A percentile compares a stretch with the other conserved stretches of the same genome.
Conservation (phyloP, 352 stramenopile species). For the Peronosclerospora sorghi region DNA sequence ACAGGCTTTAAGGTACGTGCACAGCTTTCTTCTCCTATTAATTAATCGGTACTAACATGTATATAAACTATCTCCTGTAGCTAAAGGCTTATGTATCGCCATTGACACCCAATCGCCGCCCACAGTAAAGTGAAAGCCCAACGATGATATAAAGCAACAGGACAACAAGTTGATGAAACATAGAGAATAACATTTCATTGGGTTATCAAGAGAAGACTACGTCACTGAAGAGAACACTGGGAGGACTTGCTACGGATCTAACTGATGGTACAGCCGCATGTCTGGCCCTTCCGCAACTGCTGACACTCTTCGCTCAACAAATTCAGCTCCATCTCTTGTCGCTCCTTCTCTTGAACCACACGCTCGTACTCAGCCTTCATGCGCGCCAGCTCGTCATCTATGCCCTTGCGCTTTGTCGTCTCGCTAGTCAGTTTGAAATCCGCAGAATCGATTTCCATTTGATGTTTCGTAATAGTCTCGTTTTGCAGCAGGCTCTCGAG, state of each 20-base stretch:
- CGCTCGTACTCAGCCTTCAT: slow-evolving; percentile 62
- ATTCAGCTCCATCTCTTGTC: slow-evolving; percentile 67
- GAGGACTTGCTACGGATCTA: slow-evolving; percentile 16
- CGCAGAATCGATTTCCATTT: slow-evolving; percentile 66
- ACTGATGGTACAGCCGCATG: slow-evolving; percentile 57
- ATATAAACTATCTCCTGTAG: slow-evolving; percentile 15
- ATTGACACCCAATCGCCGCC: slow-evolving; percentile 46
- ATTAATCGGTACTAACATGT: background rate
- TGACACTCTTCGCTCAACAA: slow-evolving; percentile 70
- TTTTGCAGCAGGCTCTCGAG: slow-evolving; percentile 59
- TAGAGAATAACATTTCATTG: too few species aligned
- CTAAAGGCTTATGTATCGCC: slow-evolving; percentile 81
- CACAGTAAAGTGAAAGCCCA: slow-evolving; percentile 18
- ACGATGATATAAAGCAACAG: too few species aligned
- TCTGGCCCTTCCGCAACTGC: slow-evolving; percentile 57
- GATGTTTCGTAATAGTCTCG: slow-evolving; percentile 49
- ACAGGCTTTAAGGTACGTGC: slow-evolving; percentile 79
- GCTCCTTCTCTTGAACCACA: slow-evolving; percentile 74
- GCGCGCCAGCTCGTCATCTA: slow-evolving; percentile 43
- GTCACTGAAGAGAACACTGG: too few species aligned
- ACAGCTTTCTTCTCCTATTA: background rate
- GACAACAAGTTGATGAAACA: too few species aligned
- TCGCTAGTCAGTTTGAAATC: slow-evolving; percentile 55
- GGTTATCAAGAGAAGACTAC: too few species aligned
- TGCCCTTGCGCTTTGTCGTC: slow-evolving; percentile 40